A percentile compares a stretch with the other conserved stretches of the same genome.
phyloP scores from a whole-genome alignment of 768 basidiomycete species.

The Sporobolomyces phaffii region DNA sequence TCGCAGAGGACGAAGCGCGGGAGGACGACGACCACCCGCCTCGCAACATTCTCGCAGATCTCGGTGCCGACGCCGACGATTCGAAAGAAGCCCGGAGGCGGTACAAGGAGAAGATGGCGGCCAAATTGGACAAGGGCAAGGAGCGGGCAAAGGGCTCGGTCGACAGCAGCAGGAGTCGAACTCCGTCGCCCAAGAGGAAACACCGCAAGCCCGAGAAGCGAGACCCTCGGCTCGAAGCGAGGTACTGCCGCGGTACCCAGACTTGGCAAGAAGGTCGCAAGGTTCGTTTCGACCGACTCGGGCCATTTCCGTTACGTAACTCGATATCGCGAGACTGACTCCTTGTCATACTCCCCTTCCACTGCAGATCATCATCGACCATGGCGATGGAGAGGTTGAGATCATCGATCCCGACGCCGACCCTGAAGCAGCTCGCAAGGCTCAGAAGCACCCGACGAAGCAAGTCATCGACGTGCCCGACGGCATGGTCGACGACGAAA shows the following conservation, averaged over 20 bases:
- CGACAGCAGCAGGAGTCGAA: background rate
- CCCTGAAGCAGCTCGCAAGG: slow-evolving; percentile 9
- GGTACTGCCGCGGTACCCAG: slow-evolving; percentile 26
- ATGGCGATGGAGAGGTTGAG: slow-evolving; percentile 34
- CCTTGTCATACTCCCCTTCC: too few species aligned
- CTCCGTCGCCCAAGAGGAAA: background rate
- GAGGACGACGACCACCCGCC: slow-evolving; percentile 35
- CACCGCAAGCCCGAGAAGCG: background rate
- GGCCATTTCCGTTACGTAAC: too few species aligned
- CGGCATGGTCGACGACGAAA: slow-evolving; percentile 22
- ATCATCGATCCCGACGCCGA: slow-evolving; percentile 31
- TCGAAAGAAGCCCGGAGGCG: background rate
- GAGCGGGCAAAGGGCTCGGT: background rate
- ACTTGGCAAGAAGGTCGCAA: slow-evolving; percentile 36
- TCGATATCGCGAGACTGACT: too few species aligned
- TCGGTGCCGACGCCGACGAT: slow-evolving; percentile 22
- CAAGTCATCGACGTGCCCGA: slow-evolving; percentile 8
- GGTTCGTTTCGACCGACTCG: slow-evolving; percentile 16
- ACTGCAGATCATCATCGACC: slow-evolving; percentile 40
- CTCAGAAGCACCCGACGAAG: background rate
- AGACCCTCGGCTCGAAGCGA: slow-evolving; percentile 25
- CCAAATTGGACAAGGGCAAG: background rate
- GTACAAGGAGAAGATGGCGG: background rate
- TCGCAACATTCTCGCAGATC: slow-evolving; percentile 23
- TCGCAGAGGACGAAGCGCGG: background rate